phyloP scores from a whole-genome alignment of 202 grass and related monocot genomes.

The Cymbopogon flexuosus region DNA sequence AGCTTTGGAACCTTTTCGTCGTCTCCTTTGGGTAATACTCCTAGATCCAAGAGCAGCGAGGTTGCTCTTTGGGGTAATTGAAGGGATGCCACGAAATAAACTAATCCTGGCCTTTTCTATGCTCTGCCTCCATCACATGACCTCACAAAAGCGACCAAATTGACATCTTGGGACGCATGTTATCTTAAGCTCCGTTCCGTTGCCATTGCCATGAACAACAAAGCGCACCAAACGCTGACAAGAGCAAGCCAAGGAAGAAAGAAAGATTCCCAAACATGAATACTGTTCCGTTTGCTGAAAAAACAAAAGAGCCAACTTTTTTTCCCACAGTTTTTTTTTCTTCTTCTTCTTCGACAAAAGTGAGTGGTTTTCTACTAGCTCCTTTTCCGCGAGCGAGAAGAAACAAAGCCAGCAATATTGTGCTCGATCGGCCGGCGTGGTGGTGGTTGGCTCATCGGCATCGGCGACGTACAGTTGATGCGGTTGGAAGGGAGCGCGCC shows the following conservation, averaged over 20 bases:
- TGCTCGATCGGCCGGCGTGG: not conserved
- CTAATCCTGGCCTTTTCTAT: not conserved
- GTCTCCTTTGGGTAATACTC: constrained; percentile 17
- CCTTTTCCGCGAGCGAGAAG: not conserved
- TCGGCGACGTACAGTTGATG: constrained; percentile 1
- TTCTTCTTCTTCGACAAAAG: not conserved
- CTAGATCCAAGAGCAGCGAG: not conserved
- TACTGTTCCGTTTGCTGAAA: not conserved
- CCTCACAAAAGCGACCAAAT: constrained; percentile 9
- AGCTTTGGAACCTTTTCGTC: not conserved
- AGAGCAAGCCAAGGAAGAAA: not conserved
- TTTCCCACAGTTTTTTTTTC: not conserved
- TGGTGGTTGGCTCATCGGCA: constrained; percentile 25
- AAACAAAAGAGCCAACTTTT: not conserved
- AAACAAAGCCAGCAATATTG: constrained; percentile 30
- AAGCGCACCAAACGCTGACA: constrained; percentile 32
- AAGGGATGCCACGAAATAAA: constrained; percentile 38
- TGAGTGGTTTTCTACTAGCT: not conserved
- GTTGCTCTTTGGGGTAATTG: constrained; percentile 40
- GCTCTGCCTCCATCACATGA: constrained; percentile 34
- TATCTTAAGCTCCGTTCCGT: not conserved
- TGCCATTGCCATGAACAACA: not conserved
- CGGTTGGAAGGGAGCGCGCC: not conserved
- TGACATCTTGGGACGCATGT: constrained; percentile 19
- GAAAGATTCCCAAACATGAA: constrained; percentile 27